phyloP scores from a whole-genome alignment of 1,139 yeast genomes.

The Pichia sp. region DNA sequence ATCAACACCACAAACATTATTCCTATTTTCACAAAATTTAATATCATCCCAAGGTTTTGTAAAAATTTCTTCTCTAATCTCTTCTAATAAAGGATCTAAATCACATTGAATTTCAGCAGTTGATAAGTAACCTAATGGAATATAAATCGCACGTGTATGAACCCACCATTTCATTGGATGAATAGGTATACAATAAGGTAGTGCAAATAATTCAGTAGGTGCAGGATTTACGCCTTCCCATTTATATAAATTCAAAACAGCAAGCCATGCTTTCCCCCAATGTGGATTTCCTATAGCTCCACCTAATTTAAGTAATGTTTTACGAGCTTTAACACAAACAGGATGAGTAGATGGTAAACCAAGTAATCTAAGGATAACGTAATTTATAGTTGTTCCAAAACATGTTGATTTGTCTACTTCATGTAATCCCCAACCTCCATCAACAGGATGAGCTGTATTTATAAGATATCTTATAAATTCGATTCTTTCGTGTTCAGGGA shows the following conservation, averaged over 20 bases:
- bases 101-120: constrained; percentile 52
- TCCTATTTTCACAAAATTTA: constrained; percentile 64
- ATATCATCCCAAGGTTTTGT: constrained; percentile 57
- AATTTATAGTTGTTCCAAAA: constrained; percentile 88
- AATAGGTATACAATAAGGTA: constrained; percentile 74
- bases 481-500: constrained; percentile 56
- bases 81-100: constrained; percentile 56
- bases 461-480: constrained; percentile 82
- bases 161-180: constrained; percentile 99
- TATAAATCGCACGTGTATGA: constrained; percentile 87
- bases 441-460: constrained; percentile 91
- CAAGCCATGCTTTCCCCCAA: constrained; percentile 95
- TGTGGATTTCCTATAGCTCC: constrained; percentile 91
- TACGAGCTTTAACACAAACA: constrained; percentile 73
- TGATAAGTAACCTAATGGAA: constrained; percentile 79
- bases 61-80: constrained; percentile 74
- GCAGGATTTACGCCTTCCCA: constrained; percentile 99
- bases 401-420: constrained; percentile 89
- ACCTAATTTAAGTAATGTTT: constrained; percentile 64
- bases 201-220: constrained; percentile 89
- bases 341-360: constrained; percentile 74
- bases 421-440: constrained; percentile 99
- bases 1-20: constrained; percentile 87
- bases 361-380: constrained; percentile 66
- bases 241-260: constrained; percentile 70